phyloP scores from a whole-genome alignment of 1,284 basidiomycete genomes.

The Ustilago trichophora region DNA sequence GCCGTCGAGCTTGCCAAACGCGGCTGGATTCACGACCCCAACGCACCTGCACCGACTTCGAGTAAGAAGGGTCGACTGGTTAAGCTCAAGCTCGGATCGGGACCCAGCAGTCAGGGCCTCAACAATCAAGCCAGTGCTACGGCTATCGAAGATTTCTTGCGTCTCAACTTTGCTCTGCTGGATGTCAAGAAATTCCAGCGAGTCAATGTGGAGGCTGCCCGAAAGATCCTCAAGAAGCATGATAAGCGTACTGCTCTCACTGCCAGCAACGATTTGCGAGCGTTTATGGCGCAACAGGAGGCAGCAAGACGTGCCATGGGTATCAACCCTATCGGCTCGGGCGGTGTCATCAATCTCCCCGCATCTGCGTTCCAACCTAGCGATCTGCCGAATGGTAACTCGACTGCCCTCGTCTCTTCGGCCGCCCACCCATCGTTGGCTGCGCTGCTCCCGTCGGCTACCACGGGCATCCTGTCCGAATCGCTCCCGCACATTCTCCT shows the following conservation, averaged over 20 bases:
- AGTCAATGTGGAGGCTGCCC: conserved; percentile 82
- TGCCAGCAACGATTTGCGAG: conserved; percentile 62
- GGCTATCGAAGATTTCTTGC: conserved; percentile 78
- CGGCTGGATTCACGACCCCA: conserved; percentile 55
- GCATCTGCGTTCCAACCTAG: conserved; percentile 23
- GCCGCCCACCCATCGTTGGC: conserved; percentile 55
- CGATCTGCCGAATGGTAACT: conserved; percentile 5
- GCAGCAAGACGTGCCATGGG: conserved; percentile 32
- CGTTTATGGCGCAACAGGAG: conserved; percentile 59
- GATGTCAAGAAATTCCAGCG: conserved; percentile 82
- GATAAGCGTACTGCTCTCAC: conserved; percentile 79
- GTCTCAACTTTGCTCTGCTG: conserved; percentile 81
- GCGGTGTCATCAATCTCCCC: conserved; percentile 33
- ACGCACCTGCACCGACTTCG: conserved; percentile 14
- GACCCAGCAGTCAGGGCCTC: conserved; percentile 43
- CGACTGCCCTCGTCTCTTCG: conserved; percentile 37
- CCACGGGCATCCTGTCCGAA: conserved; percentile 56
- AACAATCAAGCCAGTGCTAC: conserved; percentile 43
- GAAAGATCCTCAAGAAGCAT: conserved; percentile 85
- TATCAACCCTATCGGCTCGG: conserved; percentile 33
- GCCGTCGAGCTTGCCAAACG: conserved; percentile 74
- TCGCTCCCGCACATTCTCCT: conserved; percentile 80
- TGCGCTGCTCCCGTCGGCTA: conserved; percentile 53
- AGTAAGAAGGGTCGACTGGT: conserved; percentile 41
- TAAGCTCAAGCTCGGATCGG: conserved; percentile 48